phyloP scores from a whole-genome alignment of 441 rosid genomes.

The Flueggea neowawraea region DNA sequence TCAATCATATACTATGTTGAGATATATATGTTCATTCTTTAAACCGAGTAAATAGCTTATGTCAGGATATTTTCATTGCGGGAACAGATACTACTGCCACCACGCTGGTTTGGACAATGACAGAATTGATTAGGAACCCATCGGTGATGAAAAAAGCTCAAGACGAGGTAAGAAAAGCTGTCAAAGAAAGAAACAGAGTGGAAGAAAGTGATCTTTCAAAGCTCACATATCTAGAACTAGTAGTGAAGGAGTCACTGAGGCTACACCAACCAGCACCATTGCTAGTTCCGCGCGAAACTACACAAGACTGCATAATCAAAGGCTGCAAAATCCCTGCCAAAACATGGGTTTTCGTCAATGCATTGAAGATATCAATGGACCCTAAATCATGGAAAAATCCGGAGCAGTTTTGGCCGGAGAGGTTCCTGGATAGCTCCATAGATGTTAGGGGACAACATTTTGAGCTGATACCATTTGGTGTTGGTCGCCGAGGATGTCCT shows the following conservation, averaged over 20 bases:
- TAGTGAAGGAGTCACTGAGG: slow-evolving; percentile 37
- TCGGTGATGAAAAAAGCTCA: slow-evolving; percentile 38
- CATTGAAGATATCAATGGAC: slow-evolving; percentile 28
- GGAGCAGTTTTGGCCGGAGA: slow-evolving; percentile 32
- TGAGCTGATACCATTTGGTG: slow-evolving; percentile 43
- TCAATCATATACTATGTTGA: too few relatives aligned
- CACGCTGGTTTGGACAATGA: slow-evolving; percentile 54
- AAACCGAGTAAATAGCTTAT: too few relatives aligned
- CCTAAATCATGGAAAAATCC: slow-evolving; percentile 39
- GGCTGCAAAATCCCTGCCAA: slow-evolving; percentile 34
- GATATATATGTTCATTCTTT: too few relatives aligned
- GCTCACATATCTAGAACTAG: slow-evolving; percentile 33
- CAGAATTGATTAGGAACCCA: slow-evolving; percentile 44
- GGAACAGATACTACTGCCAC: slow-evolving; percentile 53
- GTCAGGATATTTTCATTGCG: slow-evolving; percentile 56
- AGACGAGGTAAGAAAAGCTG: slow-evolving; percentile 31
- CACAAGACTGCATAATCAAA: slow-evolving; percentile 16
- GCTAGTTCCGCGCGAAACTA: slow-evolving; percentile 43
- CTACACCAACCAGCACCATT: slow-evolving; percentile 45
- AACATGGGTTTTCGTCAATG: slow-evolving; percentile 32
- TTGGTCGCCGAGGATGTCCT: slow-evolving; percentile 47
- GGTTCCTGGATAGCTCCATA: slow-evolving; percentile 23
- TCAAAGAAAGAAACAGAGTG: slow-evolving; percentile 22
- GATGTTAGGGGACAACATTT: slow-evolving; percentile 38
- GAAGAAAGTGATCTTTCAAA: slow-evolving; percentile 31